Conservation (phyloP, 192 early-diverging fungal genomes). For the Coemansia umbellata region DNA sequence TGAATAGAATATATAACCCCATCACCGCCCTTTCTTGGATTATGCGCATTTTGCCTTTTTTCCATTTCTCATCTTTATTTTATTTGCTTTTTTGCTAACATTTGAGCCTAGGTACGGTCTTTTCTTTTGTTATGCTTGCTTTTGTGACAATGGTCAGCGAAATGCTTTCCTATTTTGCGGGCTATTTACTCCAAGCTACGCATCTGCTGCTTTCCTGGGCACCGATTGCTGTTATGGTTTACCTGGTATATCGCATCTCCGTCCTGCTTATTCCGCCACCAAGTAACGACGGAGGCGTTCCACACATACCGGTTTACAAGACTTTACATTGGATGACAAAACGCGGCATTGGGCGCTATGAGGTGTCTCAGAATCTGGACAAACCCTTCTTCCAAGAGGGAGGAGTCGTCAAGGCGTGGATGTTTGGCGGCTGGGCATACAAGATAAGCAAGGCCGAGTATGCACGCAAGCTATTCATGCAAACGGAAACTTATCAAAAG, state of each 20-base stretch:
- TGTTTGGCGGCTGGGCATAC: conserved; percentile 48
- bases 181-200: background rate
- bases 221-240: conserved; percentile 1
- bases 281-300: conserved; percentile 42
- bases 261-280: conserved; percentile 16
- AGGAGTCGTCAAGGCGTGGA: conserved; percentile 49
- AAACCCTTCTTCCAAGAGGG: conserved; percentile 17
- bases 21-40: too few relatives aligned
- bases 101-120: too few relatives aligned
- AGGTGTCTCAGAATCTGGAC: conserved; percentile 42
- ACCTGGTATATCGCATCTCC: conserved; percentile 13
- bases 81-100: too few relatives aligned
- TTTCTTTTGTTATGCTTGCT: too few relatives aligned
- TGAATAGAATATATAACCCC: too few relatives aligned
- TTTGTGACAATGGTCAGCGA: too few relatives aligned
- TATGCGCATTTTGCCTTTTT: too few relatives aligned
- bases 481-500: conserved; percentile 47
- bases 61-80: too few relatives aligned
- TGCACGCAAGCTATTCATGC: conserved; percentile 46
- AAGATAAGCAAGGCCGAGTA: conserved; percentile 45
- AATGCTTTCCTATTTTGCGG: background rate
- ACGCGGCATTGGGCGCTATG: conserved; percentile 37
- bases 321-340: conserved; percentile 39
- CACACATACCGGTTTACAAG: conserved; percentile 37
- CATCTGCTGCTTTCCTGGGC: background rate